phyloP scores from a whole-genome alignment of 257 asterid genomes.

The Fraxinus americana region DNA sequence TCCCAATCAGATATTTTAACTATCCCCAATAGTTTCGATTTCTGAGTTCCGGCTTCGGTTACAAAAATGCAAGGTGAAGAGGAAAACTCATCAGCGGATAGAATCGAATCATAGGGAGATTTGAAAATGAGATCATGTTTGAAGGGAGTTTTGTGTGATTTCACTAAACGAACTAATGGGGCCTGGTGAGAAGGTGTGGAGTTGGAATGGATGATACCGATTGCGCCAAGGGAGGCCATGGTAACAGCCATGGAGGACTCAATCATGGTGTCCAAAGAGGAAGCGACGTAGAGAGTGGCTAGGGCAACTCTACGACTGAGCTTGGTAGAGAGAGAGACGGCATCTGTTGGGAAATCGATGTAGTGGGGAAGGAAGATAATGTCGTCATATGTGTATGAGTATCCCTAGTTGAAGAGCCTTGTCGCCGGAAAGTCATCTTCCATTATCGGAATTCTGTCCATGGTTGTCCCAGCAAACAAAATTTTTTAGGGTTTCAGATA shows the following conservation, averaged over 20 bases:
- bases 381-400: constrained; percentile 93
- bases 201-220: too few relatives aligned
- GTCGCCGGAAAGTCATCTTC: constrained; percentile 78
- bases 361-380: constrained; percentile 89
- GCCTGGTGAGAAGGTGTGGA: too few relatives aligned
- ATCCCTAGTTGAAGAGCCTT: constrained; percentile 72
- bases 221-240: too few relatives aligned
- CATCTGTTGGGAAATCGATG: constrained; percentile 84
- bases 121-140: too few relatives aligned
- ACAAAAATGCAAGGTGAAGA: too few relatives aligned
- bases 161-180: too few relatives aligned
- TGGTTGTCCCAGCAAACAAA: not conserved
- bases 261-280: constrained; percentile 96
- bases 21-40: too few relatives aligned
- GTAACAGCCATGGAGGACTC: constrained; percentile 26
- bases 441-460: constrained; percentile 38
- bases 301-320: constrained; percentile 63
- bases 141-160: too few relatives aligned
- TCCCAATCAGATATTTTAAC: not conserved
- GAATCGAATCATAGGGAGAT: too few relatives aligned
- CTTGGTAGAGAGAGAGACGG: constrained; percentile 71
- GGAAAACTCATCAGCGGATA: too few relatives aligned
- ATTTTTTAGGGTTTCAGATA: not conserved
- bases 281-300: constrained; percentile 78
- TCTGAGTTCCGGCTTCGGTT: too few relatives aligned